Evolutionary conservation across 345 rosid genomes (phyloP).

Genomic region (Sisymbrium altissimum): DNA sequence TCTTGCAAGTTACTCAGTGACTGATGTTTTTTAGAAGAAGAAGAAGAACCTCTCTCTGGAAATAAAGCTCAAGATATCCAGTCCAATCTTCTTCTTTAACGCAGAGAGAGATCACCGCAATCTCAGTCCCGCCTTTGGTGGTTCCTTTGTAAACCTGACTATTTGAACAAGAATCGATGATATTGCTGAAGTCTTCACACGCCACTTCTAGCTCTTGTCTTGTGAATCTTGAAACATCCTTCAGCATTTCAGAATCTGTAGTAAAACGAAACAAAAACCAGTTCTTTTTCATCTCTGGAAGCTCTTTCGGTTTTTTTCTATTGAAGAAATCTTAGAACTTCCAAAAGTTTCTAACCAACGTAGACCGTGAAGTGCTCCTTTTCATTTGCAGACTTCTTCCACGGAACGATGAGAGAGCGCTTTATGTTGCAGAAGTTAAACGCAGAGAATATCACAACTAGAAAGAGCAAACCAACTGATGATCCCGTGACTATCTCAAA

Average conservation of each 20-base stretch:
- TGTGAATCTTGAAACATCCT: slow-evolving; percentile 67
- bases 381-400: slow-evolving; percentile 81
- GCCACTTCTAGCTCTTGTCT: slow-evolving; percentile 97
- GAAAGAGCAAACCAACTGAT: slow-evolving; percentile 63
- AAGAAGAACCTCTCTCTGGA: slow-evolving; percentile 74
- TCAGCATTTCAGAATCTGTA: slow-evolving; percentile 81
- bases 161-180: slow-evolving; percentile 81
- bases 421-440: slow-evolving; percentile 60
- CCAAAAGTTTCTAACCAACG: slow-evolving; percentile 51
- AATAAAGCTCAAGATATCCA: slow-evolving; percentile 82
- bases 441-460: slow-evolving; percentile 55
- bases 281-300: neutral
- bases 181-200: slow-evolving; percentile 99
- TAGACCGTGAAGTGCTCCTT: slow-evolving; percentile 66
- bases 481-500: slow-evolving; percentile 81
- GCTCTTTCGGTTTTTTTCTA: slow-evolving; percentile 6
- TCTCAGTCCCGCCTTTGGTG: slow-evolving; percentile 76
- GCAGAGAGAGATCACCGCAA: slow-evolving; percentile 84
- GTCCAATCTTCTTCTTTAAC: slow-evolving; percentile 89
- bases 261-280: neutral
- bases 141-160: slow-evolving; percentile 92
- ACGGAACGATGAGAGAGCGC: slow-evolving; percentile 73
- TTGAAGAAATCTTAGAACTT: neutral
- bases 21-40: no score
- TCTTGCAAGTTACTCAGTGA: no score